phyloP scores from a whole-genome alignment of 352 stramenopile species.

The Pythium chondricola region DNA sequence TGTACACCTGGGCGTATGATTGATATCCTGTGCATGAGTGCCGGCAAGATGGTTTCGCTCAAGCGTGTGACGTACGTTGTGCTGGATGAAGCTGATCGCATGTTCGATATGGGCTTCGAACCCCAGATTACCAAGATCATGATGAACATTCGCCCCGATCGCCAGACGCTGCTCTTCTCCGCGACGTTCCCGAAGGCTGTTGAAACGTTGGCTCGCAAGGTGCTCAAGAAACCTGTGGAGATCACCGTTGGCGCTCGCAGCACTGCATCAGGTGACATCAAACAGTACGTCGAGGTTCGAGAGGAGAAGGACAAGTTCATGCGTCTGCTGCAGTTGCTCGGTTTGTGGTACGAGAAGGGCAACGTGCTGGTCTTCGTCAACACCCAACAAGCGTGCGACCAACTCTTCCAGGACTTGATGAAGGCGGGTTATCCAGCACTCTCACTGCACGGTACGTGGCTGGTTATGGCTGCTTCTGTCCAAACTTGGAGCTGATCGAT shows the following conservation, averaged over 20 bases:
- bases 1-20: constrained; percentile 98
- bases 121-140: constrained; percentile 98
- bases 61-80: constrained; percentile 97
- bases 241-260: constrained; percentile 95
- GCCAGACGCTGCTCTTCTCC: constrained; percentile 95
- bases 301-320: constrained; percentile 99
- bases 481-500: too few relatives aligned
- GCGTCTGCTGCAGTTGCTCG: constrained; percentile 94
- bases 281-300: constrained; percentile 98
- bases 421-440: constrained; percentile 94
- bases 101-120: constrained; percentile 99
- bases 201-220: constrained; percentile 84
- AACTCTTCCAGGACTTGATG: constrained; percentile 96
- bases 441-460: constrained; percentile 91
- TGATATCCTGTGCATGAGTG: constrained; percentile 99
- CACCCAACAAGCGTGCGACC: constrained; percentile 96
- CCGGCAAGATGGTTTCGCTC: constrained; percentile 94
- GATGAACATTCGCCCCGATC: constrained; percentile 87
- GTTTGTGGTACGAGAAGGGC: constrained; percentile 95
- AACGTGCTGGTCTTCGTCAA: constrained; percentile 99
- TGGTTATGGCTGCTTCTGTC: too few relatives aligned
- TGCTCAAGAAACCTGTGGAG: constrained; percentile 94
- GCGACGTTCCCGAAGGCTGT: constrained; percentile 96
- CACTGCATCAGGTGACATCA: constrained; percentile 95
- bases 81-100: constrained; percentile 98